Evolutionary conservation across 352 stramenopile genomes (phyloP).

Genomic region (Pythium scleroteichum): DNA sequence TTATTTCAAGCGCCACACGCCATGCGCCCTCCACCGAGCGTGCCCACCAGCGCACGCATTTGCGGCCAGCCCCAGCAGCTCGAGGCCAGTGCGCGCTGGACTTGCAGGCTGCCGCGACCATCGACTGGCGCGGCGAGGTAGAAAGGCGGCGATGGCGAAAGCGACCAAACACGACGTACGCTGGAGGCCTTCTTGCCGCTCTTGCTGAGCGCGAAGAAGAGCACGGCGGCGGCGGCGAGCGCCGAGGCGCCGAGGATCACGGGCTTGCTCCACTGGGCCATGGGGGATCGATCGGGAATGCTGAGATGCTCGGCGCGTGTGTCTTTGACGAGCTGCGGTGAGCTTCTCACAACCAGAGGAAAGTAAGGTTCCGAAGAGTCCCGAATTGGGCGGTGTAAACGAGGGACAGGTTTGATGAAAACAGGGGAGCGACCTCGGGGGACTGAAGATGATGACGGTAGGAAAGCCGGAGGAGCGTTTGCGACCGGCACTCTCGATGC

Average conservation of each 20-base stretch:
- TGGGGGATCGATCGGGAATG: conserved; percentile 28
- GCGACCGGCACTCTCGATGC: too few species aligned
- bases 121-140: too few species aligned
- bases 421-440: too few species aligned
- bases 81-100: too few species aligned
- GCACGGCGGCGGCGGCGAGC: conserved; percentile 51
- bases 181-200: conserved; percentile 38
- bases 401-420: too few species aligned
- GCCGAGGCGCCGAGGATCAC: conserved; percentile 76
- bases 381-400: conserved; percentile 12
- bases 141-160: too few species aligned
- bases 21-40: too few species aligned
- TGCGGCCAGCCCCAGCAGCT: too few species aligned
- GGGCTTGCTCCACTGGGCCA: conserved; percentile 83
- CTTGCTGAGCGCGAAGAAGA: conserved; percentile 55
- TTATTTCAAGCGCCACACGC: too few species aligned
- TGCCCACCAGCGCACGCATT: too few species aligned
- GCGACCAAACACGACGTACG: conserved; percentile 28
- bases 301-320: conserved; percentile 20
- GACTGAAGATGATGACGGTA: conserved; percentile 2
- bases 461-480: too few species aligned
- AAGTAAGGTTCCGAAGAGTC: conserved; percentile 26
- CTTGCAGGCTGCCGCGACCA: too few species aligned
- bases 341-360: conserved; percentile 20
- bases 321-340: conserved; percentile 20